phyloP scores from a whole-genome alignment of 2,329 filamentous ascomycete species.

The Sclerotinia subarctica region DNA sequence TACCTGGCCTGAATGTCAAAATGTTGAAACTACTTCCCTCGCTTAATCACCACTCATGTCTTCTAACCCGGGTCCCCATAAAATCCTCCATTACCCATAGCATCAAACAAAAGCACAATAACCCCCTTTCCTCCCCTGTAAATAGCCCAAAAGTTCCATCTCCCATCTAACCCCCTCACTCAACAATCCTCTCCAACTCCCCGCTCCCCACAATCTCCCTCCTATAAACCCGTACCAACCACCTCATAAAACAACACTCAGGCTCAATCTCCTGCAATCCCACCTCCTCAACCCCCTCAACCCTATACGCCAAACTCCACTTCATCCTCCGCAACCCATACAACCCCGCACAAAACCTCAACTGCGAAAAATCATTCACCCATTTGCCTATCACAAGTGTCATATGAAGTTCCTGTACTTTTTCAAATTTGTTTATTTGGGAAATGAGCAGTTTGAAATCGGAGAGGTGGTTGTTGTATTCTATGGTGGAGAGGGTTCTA shows the following conservation, averaged over 20 bases:
- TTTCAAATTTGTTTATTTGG: background rate
- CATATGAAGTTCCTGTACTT: background rate
- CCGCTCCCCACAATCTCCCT: background rate
- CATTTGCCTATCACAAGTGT: background rate
- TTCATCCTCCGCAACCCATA: background rate
- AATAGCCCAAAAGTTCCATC: too few species aligned
- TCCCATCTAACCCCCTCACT: background rate
- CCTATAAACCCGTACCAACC: background rate
- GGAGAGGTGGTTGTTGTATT: background rate
- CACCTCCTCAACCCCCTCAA: background rate
- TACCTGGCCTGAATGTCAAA: too few species aligned
- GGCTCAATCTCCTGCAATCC: background rate
- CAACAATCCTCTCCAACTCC: background rate
- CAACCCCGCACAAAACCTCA: background rate
- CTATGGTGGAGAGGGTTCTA: background rate
- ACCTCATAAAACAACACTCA: background rate
- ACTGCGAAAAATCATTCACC: background rate
- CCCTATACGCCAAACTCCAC: background rate
- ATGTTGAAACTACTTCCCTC: too few species aligned
- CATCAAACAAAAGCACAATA: too few species aligned
- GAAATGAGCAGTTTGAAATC: background rate
- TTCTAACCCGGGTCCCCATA: too few species aligned
- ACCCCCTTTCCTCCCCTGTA: too few species aligned
- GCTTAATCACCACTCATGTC: too few species aligned
- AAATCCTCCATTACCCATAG: too few species aligned